These are phyloP conservation scores for Chiua virens DNA, from an alignment of 768 basidiomycete genomes.

Conservation along the genomic window DNA sequence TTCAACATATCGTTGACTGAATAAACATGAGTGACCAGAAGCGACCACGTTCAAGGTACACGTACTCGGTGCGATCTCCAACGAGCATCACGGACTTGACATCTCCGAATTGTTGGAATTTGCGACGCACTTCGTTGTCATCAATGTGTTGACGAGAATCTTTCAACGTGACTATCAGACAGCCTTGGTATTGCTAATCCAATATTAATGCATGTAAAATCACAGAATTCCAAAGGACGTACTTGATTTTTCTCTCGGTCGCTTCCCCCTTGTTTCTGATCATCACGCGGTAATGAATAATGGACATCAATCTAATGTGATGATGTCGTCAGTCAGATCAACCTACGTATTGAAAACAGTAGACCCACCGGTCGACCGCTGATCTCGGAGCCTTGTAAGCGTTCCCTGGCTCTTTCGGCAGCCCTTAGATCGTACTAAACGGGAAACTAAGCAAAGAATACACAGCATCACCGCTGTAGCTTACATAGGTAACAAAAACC, in stretches of 20 bases:
- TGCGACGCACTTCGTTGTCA: constrained; percentile 81
- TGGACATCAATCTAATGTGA: constrained; percentile 90
- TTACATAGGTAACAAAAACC: constrained; percentile 98
- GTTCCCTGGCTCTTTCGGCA: constrained; percentile 88
- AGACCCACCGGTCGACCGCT: constrained; percentile 81
- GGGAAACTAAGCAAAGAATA: constrained; percentile 11
- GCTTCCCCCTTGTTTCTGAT: constrained; percentile 59
- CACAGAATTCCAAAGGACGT: constrained; percentile 12
- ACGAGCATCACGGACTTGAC: constrained; percentile 76
- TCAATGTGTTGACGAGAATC: constrained; percentile 74
- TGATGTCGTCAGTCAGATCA: constrained; percentile 5
- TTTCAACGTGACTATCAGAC: constrained; percentile 74
- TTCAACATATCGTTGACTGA: constrained; percentile 88
- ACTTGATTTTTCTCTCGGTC: constrained; percentile 83
- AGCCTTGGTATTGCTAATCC: constrained; percentile 74
- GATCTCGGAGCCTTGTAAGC: constrained; percentile 86
- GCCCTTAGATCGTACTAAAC: constrained; percentile 86
- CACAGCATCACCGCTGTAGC: constrained; percentile 34
- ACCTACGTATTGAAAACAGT: neutral
- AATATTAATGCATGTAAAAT: constrained; percentile 8
- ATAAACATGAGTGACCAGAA: constrained; percentile 3
- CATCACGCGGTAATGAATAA: constrained; percentile 91
- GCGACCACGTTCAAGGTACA: neutral
- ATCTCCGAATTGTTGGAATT: constrained; percentile 89
- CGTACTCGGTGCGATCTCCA: constrained; percentile 62